Evolutionary conservation across 306 rosid species (phyloP).

Genomic region (Vigna unguiculata): DNA sequence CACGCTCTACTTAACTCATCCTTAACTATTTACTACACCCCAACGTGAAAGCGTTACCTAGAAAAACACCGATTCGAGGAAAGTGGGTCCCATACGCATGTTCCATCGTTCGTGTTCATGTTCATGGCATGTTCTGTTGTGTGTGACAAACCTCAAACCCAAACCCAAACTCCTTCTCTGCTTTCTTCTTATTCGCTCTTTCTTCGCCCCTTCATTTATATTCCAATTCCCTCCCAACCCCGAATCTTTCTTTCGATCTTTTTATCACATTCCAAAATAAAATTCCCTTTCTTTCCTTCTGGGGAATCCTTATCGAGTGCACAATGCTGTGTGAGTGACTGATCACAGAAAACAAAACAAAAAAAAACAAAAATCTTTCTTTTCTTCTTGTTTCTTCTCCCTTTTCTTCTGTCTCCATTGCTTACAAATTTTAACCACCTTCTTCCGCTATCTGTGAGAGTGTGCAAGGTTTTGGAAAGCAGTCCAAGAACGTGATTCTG

Average conservation of each 20-base stretch:
- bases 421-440: neutral
- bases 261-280: neutral
- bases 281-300: neutral
- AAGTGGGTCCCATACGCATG: conserved; percentile 18
- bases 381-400: neutral
- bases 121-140: neutral
- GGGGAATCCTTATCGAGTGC: conserved; percentile 7
- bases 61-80: neutral
- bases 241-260: neutral
- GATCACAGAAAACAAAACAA: neutral
- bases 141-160: neutral
- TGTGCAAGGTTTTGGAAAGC: neutral
- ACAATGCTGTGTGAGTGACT: neutral
- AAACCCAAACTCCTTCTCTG: neutral
- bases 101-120: neutral
- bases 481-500: neutral
- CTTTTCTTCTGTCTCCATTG: neutral
- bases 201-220: conserved; percentile 38
- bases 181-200: conserved; percentile 14
- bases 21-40: neutral
- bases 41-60: conserved; percentile 1
- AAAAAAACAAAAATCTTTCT: neutral
- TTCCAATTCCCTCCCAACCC: conserved; percentile 40
- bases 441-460: neutral
- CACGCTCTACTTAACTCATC: neutral